Evolutionary conservation across 1,139 yeast species (phyloP).

Genomic region (Arxiozyma telluris): DNA sequence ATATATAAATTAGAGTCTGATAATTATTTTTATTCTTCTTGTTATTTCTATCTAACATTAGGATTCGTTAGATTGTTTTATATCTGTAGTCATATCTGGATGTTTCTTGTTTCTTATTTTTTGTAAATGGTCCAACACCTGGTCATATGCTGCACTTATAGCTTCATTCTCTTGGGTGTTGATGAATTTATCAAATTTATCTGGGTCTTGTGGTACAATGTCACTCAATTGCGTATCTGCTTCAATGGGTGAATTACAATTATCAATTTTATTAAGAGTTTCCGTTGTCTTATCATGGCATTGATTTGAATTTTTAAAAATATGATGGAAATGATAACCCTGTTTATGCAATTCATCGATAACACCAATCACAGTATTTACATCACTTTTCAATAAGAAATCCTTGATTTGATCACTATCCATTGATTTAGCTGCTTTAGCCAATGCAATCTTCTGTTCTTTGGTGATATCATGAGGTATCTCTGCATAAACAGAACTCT

Average conservation of each 20-base stretch:
- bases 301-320: constrained; percentile 34
- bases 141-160: constrained; percentile 44
- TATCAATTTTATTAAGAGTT: background rate
- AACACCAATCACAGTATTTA: constrained; percentile 43
- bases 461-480: background rate
- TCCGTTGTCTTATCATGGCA: background rate
- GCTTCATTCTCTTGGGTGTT: constrained; percentile 27
- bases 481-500: background rate
- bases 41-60: too few species aligned
- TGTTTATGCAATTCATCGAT: constrained; percentile 42
- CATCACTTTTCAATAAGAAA: constrained; percentile 43
- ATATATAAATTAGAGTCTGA: background rate
- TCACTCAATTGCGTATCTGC: constrained; percentile 1
- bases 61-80: background rate
- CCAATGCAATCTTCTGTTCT: constrained; percentile 15
- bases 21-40: background rate
- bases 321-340: constrained; percentile 44
- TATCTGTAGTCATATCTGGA: background rate
- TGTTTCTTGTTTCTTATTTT: constrained; percentile 26
- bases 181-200: constrained; percentile 6
- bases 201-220: constrained; percentile 8
- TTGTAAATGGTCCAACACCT: constrained; percentile 39
- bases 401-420: constrained; percentile 49
- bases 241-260: background rate
- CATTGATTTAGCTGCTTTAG: constrained; percentile 25